These are phyloP conservation scores for Paragyromitra xinjiangensis DNA, from an alignment of 495 filamentous ascomycete species.

Conservation along the genomic window DNA sequence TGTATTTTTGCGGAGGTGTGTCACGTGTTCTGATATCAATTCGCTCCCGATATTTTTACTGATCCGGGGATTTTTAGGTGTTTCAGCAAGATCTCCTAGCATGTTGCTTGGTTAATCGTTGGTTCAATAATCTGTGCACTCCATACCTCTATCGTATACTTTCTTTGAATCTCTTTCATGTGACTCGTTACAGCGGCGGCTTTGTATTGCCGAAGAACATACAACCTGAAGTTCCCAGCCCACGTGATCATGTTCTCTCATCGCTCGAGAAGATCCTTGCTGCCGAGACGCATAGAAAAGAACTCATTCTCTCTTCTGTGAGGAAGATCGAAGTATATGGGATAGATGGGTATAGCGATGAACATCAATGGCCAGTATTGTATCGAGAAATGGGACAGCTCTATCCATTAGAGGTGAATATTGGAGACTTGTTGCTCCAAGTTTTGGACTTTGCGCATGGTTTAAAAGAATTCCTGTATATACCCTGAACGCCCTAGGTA, in stretches of 20 bases:
- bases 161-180: background rate
- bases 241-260: background rate
- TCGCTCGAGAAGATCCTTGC: background rate
- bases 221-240: background rate
- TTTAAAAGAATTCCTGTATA: background rate
- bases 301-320: background rate
- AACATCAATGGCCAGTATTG: background rate
- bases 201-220: too few relatives aligned
- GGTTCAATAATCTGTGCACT: background rate
- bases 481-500: background rate
- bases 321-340: constrained; percentile 3
- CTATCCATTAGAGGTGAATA: background rate
- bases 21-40: background rate
- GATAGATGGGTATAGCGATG: background rate
- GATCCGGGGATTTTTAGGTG: background rate
- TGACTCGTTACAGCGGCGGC: background rate
- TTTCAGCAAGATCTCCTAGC: background rate
- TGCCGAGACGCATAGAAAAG: background rate
- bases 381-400: background rate
- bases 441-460: background rate
- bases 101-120: constrained; percentile 1
- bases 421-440: too few relatives aligned
- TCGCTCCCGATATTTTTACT: background rate
- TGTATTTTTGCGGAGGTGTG: background rate
- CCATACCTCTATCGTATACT: constrained; percentile 1